Conservation (phyloP, 75 land plant genomes). For the Picea sitchensis region DNA sequence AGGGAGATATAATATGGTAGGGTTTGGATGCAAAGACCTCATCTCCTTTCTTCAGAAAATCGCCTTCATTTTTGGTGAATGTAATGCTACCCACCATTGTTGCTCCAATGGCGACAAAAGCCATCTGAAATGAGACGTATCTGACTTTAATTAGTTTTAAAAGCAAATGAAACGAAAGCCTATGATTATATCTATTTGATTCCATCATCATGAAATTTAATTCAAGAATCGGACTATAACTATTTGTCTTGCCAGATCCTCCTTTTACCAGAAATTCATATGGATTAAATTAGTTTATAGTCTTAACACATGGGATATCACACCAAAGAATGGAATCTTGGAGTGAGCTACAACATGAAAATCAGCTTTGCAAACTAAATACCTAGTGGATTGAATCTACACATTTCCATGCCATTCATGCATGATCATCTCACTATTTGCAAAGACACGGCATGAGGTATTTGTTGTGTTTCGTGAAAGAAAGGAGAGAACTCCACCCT, state of each 20-base stretch:
- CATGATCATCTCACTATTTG: not conserved
- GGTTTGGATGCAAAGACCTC: constrained; percentile 46
- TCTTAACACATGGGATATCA: not conserved
- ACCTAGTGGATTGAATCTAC: not conserved
- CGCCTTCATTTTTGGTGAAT: constrained; percentile 64
- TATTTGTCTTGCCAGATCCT: not conserved
- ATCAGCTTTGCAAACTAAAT: not conserved
- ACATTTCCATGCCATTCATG: not conserved
- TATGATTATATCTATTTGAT: too few species aligned
- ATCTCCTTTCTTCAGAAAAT: constrained; percentile 77
- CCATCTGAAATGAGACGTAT: constrained; percentile 50
- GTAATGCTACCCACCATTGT: constrained; percentile 97
- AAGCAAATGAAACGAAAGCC: not conserved
- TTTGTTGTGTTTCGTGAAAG: not conserved
- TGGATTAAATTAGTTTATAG: not conserved
- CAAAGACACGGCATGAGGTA: not conserved
- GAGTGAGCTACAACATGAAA: not conserved
- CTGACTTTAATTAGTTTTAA: not conserved
- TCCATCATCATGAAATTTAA: not conserved
- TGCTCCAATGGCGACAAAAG: constrained; percentile 96
- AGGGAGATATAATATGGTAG: not conserved
- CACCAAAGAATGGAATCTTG: not conserved
- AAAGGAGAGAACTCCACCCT: not conserved
- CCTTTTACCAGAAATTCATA: not conserved
- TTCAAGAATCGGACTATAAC: not conserved